Base-by-base conservation (phyloP, 1,139 yeast genomes). In the Yamadazyma friedrichii region DNA sequence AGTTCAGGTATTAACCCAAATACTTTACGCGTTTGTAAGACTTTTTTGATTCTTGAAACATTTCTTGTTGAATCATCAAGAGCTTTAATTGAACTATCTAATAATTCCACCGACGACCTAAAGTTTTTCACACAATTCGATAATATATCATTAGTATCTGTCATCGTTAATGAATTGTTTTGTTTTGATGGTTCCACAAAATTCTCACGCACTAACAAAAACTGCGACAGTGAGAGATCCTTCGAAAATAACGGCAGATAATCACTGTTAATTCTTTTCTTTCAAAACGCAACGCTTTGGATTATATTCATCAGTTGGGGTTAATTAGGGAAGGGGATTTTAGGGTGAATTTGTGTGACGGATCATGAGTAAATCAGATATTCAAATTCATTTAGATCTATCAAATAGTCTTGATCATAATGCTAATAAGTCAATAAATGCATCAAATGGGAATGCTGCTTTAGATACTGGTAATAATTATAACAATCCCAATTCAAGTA, bases 1-100 rank as follows among this genome's bases (percentile, higher is more conserved):
- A 56, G 53, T 43, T 67, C 71, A 1, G 78, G 74, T 1, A 70
- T 67, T 28, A 72, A 49, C 6, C 72, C 76, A 55, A 66, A 72
- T 27, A 70, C 71, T 40, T 64, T 62, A 17, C 62, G 57, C 9
- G 75, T 66, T 26, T 53, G 47, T 17, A 71, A 52, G 16, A 70
- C 67, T 31, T 56, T 59, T 38, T 57, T 58, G 38, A 70, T 52
- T 17, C 75, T 47, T 9, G 65, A 59, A 8, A 65, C 62, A 42
- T 68, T 72, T 35, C 51, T 48, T 9, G 73, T 67, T 5, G 70
- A 56, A 1, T 55, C 57, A n/a, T 61, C 63, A 9, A 72, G 49
- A 8, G 56, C 41, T 16, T 51, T 48, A 40, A 64, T 53, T 2
- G 74, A 59, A n/a, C 57, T 56, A 33, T 56, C 56, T 12, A 71